Percentiles rank a stretch among this genome's conserved stretches.
Conservation (phyloP, 345 rosid genomes). For the Microcos paniculata region DNA sequence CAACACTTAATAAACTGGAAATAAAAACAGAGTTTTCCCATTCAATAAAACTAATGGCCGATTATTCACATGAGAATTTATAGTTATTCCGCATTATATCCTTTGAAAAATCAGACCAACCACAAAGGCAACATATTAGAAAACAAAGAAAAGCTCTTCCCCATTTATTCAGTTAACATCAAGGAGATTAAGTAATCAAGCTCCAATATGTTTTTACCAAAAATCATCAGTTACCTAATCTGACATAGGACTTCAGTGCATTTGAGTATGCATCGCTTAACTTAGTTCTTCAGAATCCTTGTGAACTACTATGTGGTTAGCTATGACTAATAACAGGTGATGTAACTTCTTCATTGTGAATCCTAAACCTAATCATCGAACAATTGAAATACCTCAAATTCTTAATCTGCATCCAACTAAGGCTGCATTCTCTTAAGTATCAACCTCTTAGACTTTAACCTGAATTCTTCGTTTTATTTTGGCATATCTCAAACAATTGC, state of each 20-base stretch:
- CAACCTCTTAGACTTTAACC: neutral
- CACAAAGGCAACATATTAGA: neutral
- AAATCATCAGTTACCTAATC: neutral
- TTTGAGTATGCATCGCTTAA: neutral
- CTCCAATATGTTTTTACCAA: neutral
- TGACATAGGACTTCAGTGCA: neutral
- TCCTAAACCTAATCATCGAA: neutral
- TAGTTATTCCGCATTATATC: neutral
- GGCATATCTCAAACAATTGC: neutral
- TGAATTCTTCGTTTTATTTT: neutral
- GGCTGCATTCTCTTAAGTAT: neutral
- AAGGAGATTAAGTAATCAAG: neutral
- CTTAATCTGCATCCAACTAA: neutral
- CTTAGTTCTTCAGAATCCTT: neutral
- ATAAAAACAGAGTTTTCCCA: neutral
- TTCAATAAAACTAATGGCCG: neutral
- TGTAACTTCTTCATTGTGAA: neutral
- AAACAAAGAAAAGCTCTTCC: neutral
- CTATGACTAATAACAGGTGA: neutral
- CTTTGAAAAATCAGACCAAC: neutral
- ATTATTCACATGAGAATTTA: neutral
- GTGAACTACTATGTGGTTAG: neutral
- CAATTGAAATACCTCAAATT: neutral
- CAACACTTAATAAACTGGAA: neutral
- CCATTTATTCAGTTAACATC: neutral